Percentiles rank a stretch among this genome's conserved stretches.
phyloP scores from a whole-genome alignment of 768 basidiomycete species.

The Phlegmacium glaucopus region DNA sequence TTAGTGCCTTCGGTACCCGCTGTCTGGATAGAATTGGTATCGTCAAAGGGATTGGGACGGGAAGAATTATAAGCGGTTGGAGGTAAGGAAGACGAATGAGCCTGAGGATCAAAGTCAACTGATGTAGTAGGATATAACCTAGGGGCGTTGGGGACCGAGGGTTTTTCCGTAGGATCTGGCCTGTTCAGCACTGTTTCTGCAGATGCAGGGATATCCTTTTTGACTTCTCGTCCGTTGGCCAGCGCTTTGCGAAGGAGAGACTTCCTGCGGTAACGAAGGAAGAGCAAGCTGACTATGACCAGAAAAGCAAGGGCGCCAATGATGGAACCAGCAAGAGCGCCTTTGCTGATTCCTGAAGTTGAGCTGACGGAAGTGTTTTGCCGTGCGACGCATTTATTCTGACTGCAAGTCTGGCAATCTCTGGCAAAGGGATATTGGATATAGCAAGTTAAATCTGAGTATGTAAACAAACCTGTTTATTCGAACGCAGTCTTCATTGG shows the following conservation, averaged over 20 bases:
- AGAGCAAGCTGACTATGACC: constrained; percentile 44
- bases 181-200: constrained; percentile 78
- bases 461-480: constrained; percentile 49
- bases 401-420: constrained; percentile 53
- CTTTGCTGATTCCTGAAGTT: constrained; percentile 51
- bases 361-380: constrained; percentile 15
- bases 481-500: constrained; percentile 55
- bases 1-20: constrained; percentile 79
- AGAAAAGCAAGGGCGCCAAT: constrained; percentile 63
- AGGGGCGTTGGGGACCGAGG: constrained; percentile 38
- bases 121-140: constrained; percentile 50
- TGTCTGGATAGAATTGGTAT: constrained; percentile 78
- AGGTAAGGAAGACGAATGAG: constrained; percentile 32
- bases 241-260: constrained; percentile 37
- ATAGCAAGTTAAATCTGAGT: constrained; percentile 2
- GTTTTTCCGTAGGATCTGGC: constrained; percentile 78
- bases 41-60: constrained; percentile 69
- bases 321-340: constrained; percentile 73
- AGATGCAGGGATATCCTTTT: constrained; percentile 64
- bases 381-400: constrained; percentile 47
- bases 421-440: constrained; percentile 31
- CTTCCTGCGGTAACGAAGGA: constrained; percentile 65
- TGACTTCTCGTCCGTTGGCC: constrained; percentile 34
- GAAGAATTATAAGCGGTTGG: constrained; percentile 37
- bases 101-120: constrained; percentile 59